Percentiles rank a stretch among this genome's conserved stretches.
These are phyloP conservation scores for Penicillium macrosclerotiorum DNA, from an alignment of 495 filamentous ascomycete genomes.

Conservation along the genomic window DNA sequence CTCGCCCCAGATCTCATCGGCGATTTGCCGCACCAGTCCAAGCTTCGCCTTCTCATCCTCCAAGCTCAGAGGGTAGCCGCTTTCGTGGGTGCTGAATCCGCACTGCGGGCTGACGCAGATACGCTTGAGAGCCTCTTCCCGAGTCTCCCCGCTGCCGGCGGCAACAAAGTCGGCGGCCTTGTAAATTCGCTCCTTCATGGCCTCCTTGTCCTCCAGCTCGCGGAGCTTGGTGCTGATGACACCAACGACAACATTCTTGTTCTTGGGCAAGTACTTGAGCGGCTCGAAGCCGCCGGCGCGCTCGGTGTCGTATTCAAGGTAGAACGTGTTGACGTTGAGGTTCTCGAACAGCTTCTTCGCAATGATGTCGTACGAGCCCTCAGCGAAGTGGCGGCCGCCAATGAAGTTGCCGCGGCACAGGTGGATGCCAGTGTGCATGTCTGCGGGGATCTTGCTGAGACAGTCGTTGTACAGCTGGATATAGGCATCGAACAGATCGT, in stretches of 20 bases:
- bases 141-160: conserved; percentile 39
- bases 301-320: conserved; percentile 67
- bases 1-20: conserved; percentile 47
- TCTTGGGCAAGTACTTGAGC: conserved; percentile 57
- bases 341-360: conserved; percentile 63
- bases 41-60: conserved; percentile 59
- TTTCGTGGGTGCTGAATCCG: conserved; percentile 64
- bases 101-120: conserved; percentile 67
- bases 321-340: conserved; percentile 65
- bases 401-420: conserved; percentile 58
- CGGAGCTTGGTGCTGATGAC: conserved; percentile 66
- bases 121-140: conserved; percentile 53
- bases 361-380: conserved; percentile 67
- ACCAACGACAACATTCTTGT: conserved; percentile 65
- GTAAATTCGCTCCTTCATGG: conserved; percentile 55
- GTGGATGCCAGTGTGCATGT: conserved; percentile 66
- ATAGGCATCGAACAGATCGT: conserved; percentile 58
- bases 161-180: conserved; percentile 61
- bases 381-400: conserved; percentile 55
- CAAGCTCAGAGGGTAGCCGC: conserved; percentile 58
- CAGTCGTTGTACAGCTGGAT: conserved; percentile 62
- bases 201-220: conserved; percentile 59
- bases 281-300: conserved; percentile 66
- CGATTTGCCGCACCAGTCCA: conserved; percentile 45
- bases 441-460: conserved; percentile 51